Conservation (phyloP, 2,329 filamentous ascomycete species). For the Beauveria sp. region DNA sequence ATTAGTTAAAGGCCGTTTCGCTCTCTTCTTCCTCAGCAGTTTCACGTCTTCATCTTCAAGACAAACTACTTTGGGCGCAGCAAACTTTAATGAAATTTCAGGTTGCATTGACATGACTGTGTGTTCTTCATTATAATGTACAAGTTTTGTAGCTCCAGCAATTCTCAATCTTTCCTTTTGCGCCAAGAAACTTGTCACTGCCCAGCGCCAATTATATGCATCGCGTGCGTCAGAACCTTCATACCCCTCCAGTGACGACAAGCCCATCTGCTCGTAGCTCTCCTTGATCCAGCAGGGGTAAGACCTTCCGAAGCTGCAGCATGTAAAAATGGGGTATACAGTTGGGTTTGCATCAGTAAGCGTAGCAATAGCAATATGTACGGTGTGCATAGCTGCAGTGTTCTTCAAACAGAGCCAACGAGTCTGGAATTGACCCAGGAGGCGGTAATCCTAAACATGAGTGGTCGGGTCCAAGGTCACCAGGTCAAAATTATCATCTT, state of each 20-base stretch:
- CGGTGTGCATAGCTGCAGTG: slow-evolving; percentile 12
- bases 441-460: slow-evolving; percentile 42
- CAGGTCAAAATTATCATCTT: slow-evolving; percentile 30
- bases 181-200: background rate
- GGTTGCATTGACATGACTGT: background rate
- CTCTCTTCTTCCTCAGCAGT: background rate
- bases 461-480: slow-evolving; percentile 38
- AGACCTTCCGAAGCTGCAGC: background rate
- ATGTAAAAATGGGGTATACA: background rate
- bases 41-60: no score
- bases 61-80: background rate
- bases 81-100: background rate
- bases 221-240: background rate
- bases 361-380: background rate
- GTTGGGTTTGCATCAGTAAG: background rate
- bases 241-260: background rate
- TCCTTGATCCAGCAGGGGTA: background rate
- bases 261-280: background rate
- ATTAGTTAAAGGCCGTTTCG: background rate
- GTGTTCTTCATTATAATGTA: background rate
- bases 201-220: background rate
- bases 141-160: slow-evolving; percentile 4
- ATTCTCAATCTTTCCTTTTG: background rate
- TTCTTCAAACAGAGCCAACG: slow-evolving; percentile 15
- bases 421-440: slow-evolving; percentile 30